Evolutionary conservation across 768 basidiomycete species (phyloP), one percentile per base, ranked within the genome.

Genomic region (Pleurotus pulmonarius): DNA sequence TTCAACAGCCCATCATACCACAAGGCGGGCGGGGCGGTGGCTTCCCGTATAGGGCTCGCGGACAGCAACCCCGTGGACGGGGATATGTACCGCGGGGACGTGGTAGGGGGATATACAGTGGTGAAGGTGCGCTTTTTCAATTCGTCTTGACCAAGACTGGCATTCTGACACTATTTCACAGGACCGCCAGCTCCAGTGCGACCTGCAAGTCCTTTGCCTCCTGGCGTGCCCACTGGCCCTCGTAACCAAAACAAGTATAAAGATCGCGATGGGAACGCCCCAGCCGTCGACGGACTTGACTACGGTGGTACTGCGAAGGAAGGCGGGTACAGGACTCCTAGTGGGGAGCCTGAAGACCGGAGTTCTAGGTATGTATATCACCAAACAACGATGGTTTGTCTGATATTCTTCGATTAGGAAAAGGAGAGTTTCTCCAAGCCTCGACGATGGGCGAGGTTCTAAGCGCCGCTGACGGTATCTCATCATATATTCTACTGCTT

Each of bases 191-290:
- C 77, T 5, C 84, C 88, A 40, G 84, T 84, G 37, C 81, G 91
- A 57, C 87, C 92, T 3, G 87, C 90, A 5, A 93, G 92, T 0
- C 92, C 92, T 15, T 78, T 94, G 1, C 92, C 92, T 1, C 90
- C 92, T 12, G 86, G 86, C 57, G 92, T 94, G 16, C 92, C 92
- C 1, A 94, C 92, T 0, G 92, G 92, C 1, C 92, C 92, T 11
- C 78, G 92, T 44, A 92, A 92, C 67, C 88, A 90, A 69, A 90
- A 90, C 66, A 91, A 91, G 66, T 93, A 94, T 74, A 93, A 92
- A 75, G 92, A 94, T 68, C 80, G 90, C 41, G 91, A 93, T 65
- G 85, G 83, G 13, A 90, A 90, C 64, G 88, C 89, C 1, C 87
- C 90, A 58, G 90, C 90, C 24, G 89, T 91, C 11, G 91, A 93